These are phyloP conservation scores for Nemania sp. DNA, from an alignment of 2,329 filamentous ascomycete species.

Conservation along the genomic window DNA sequence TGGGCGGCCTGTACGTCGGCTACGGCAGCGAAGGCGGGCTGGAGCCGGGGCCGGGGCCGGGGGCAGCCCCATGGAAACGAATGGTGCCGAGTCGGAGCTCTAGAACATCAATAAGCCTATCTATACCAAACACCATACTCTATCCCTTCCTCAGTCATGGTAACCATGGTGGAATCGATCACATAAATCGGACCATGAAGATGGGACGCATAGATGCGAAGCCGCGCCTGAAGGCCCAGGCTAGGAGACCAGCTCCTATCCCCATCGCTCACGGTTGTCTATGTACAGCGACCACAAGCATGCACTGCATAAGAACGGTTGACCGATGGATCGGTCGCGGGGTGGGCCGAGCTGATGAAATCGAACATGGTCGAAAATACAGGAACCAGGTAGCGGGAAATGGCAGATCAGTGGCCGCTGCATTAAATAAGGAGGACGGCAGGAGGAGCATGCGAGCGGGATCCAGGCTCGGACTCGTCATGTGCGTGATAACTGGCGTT, in stretches of 20 bases:
- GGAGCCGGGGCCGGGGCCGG: conserved; percentile 57
- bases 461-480: not conserved
- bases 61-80: conserved; percentile 69
- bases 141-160: not conserved
- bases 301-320: not conserved
- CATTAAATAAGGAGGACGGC: conserved; percentile 8
- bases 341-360: not conserved
- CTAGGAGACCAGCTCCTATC: conserved; percentile 2
- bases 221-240: not conserved
- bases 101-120: conserved; percentile 43
- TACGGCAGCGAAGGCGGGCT: conserved; percentile 58
- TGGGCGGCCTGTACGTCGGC: conserved; percentile 56
- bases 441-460: not conserved
- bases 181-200: not conserved
- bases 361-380: not conserved
- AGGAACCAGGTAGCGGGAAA: not conserved
- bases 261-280: conserved; percentile 1
- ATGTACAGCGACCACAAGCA: conserved; percentile 1
- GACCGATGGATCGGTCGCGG: not conserved
- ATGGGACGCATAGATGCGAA: conserved; percentile 2
- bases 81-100: conserved; percentile 69
- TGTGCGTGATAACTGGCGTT: not conserved
- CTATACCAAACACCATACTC: not conserved
- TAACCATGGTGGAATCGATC: not conserved
- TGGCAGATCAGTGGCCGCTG: not conserved